These are phyloP conservation scores for Datura wrightii DNA, from an alignment of 257 asterid genomes.

Conservation along the genomic window DNA sequence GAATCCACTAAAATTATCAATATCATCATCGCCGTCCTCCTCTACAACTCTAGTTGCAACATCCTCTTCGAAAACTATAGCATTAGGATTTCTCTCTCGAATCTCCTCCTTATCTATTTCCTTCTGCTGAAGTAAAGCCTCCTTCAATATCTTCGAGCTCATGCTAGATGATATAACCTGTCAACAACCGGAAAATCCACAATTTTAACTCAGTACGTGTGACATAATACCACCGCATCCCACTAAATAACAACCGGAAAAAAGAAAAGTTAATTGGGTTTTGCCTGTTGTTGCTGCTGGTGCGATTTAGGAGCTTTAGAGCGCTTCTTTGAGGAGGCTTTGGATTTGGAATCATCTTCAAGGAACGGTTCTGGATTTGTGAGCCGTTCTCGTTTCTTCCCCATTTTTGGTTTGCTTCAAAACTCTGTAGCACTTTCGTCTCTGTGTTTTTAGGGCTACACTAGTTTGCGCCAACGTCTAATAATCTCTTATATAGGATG, in stretches of 20 bases:
- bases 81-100: conserved; percentile 42
- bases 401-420: conserved; percentile 45
- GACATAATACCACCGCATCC: no score
- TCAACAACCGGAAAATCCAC: neutral
- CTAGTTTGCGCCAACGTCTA: neutral
- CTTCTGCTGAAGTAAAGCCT: conserved; percentile 81
- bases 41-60: conserved; percentile 41
- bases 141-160: conserved; percentile 81
- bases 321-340: conserved; percentile 65
- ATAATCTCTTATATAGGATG: neutral
- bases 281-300: conserved; percentile 68
- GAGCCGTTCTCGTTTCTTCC: conserved; percentile 74
- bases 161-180: conserved; percentile 59
- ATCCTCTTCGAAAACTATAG: conserved; percentile 41
- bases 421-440: neutral
- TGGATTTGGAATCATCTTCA: conserved; percentile 51
- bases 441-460: neutral
- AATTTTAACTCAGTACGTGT: neutral
- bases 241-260: no score
- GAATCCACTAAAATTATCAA: conserved; percentile 74
- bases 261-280: neutral
- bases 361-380: conserved; percentile 87
- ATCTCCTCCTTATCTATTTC: conserved; percentile 83
- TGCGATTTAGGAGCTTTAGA: conserved; percentile 68
- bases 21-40: conserved; percentile 61